Conservation (phyloP, 1,284 basidiomycete species). For the Malassezia sympodialis region DNA sequence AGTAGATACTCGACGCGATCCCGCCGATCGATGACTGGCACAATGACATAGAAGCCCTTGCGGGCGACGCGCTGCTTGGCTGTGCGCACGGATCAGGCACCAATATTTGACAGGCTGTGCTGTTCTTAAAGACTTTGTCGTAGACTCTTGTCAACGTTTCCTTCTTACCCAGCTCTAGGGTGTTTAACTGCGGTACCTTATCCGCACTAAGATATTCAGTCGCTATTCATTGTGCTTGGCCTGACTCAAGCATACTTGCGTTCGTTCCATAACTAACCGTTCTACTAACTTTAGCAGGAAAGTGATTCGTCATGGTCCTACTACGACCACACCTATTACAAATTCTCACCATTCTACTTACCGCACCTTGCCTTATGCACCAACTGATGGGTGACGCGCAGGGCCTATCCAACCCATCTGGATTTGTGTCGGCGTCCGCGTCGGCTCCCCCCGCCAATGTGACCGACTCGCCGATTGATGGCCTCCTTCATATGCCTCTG, state of each 20-base stretch:
- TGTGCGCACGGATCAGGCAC: neutral
- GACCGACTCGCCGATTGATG: neutral
- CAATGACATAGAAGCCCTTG: neutral
- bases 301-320: neutral
- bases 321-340: neutral
- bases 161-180: neutral
- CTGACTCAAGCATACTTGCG: neutral
- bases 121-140: neutral
- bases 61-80: neutral
- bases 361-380: neutral
- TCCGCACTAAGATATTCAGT: neutral
- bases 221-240: neutral
- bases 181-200: neutral
- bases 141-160: neutral
- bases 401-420: neutral
- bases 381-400: neutral
- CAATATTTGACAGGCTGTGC: neutral
- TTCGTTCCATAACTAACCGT: slow-evolving; percentile 1
- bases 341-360: neutral
- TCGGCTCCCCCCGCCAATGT: neutral
- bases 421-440: neutral
- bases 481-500: neutral
- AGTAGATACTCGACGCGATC: neutral
- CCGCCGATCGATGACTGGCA: neutral
- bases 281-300: slow-evolving; percentile 1